A percentile compares a stretch with the other conserved stretches of the same genome.
phyloP scores from a whole-genome alignment of 345 rosid species.

The Mallotus nudiflorus region DNA sequence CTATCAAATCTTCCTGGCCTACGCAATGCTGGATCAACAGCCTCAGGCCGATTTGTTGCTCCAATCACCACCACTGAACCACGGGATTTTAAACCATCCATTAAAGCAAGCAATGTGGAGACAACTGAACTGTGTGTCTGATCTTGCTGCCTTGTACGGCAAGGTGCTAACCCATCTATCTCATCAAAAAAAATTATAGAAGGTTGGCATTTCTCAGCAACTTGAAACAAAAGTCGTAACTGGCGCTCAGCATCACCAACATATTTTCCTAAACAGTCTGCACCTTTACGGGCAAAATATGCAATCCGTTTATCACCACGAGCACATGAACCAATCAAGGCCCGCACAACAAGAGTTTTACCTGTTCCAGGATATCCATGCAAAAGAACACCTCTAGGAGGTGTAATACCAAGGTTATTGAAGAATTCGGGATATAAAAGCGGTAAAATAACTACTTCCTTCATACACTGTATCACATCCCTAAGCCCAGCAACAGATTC shows the following conservation, averaged over 20 bases:
- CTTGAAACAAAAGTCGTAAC: slow-evolving; percentile 96
- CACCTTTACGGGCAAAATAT: slow-evolving; percentile 98
- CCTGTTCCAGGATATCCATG: slow-evolving; percentile 99
- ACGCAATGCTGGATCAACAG: slow-evolving; percentile 96
- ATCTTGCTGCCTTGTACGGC: slow-evolving; percentile 89
- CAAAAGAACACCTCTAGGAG: slow-evolving; percentile 96
- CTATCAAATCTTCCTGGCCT: slow-evolving; percentile 99
- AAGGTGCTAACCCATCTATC: slow-evolving; percentile 96
- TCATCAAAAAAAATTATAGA: slow-evolving; percentile 97
- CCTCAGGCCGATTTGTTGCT: slow-evolving; percentile 98
- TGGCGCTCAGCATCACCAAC: slow-evolving; percentile 99
- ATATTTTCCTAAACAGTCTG: slow-evolving; percentile 98
- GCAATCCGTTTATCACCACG: slow-evolving; percentile 89
- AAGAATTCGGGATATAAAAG: slow-evolving; percentile 92
- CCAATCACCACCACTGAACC: slow-evolving; percentile 99
- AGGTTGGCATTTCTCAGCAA: slow-evolving; percentile 96
- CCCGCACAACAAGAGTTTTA: slow-evolving; percentile 93
- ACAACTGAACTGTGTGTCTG: slow-evolving; percentile 99
- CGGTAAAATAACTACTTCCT: slow-evolving; percentile 95
- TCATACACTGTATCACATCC: slow-evolving; percentile 88
- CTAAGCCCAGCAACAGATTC: slow-evolving; percentile 99
- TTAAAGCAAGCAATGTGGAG: slow-evolving; percentile 88
- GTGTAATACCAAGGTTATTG: slow-evolving; percentile 83
- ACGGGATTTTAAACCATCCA: slow-evolving; percentile 96
- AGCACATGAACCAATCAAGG: slow-evolving; percentile 93